Evolutionary conservation across 768 basidiomycete genomes (phyloP), one percentile per base, ranked within the genome.

Genomic region (Naganishia randhawae): DNA sequence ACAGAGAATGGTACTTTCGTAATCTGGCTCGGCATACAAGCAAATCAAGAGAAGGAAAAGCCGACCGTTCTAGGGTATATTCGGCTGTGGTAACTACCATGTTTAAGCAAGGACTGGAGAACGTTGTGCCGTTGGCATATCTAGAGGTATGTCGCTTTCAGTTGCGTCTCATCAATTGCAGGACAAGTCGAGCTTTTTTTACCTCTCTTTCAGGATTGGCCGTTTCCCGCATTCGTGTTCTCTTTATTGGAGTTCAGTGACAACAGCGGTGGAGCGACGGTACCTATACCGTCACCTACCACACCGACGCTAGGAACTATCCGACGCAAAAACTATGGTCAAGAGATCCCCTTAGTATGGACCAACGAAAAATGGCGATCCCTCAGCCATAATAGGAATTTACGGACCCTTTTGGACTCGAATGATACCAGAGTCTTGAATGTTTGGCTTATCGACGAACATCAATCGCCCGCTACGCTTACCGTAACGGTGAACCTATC

Each of bases 311-410:
- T 41, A 41, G 39, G 57, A 1, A 42, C 22, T 0, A 41, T 42
- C 10, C 37, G 57, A 25, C 22, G 16, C 35, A 61, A 61, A 14
- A n/a, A 61, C 22, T 6, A 10, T 22, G 13, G 27, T 29, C 25
- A 16, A 35, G 57, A 61, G 22, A 42, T 61, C 19, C 57, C 57
- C 3, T 29, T 61, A 3, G 57, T 61, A 22, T 61, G 57, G 57
- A 41, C 35, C n/a, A 61, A 61, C 37, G 57, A 61, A 61, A 61
- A 61, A 41, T 61, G 57, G 57, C 37, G 37, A 39, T 61, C 57
- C 3, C 41, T 41, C 37, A 61, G 57, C 39, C 57, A 61, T 39
- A 61, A 61, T 29, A 35, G 57, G 5, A 13, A 35, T n/a, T 22
- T 37, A 25, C 57, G 57, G 7, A 13, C 57, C 11, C 57, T 61